Conservation (phyloP, 2,329 filamentous ascomycete genomes). For the Fusarium kyushuense region DNA sequence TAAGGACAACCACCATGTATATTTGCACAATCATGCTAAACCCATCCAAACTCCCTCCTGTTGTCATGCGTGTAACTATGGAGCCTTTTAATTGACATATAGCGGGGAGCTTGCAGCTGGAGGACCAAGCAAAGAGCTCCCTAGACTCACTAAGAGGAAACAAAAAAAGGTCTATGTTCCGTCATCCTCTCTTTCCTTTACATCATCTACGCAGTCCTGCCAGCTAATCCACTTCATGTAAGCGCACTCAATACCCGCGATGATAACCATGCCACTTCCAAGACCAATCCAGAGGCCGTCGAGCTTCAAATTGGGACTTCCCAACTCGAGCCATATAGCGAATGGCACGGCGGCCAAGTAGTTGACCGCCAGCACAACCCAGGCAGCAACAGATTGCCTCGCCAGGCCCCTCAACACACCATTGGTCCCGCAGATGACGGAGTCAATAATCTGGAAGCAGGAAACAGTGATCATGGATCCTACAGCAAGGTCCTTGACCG, state of each 20-base stretch:
- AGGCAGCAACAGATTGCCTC: conserved; percentile 39
- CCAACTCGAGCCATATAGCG: conserved; percentile 39
- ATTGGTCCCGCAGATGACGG: conserved; percentile 39
- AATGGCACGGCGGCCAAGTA: conserved; percentile 38
- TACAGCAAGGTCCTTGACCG: conserved; percentile 26
- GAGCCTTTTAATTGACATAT: background rate
- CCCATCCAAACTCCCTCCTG: background rate
- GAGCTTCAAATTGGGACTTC: conserved; percentile 41
- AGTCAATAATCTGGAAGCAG: conserved; percentile 39
- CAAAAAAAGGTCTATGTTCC: conserved; percentile 18
- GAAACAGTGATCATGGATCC: conserved; percentile 34
- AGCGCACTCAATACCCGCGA: conserved; percentile 40
- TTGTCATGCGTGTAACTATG: background rate
- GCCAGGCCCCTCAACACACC: conserved; percentile 38
- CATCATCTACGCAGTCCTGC: conserved; percentile 44
- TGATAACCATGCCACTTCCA: conserved; percentile 43
- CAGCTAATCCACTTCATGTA: conserved; percentile 45
- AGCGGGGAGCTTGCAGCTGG: background rate
- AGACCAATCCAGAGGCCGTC: conserved; percentile 45
- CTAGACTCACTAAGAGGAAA: background rate
- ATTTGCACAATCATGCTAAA: background rate
- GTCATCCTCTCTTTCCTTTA: conserved; percentile 38
- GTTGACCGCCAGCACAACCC: conserved; percentile 39
- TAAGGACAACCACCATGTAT: background rate
- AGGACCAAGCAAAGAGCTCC: background rate